Percentiles rank a stretch among this genome's conserved stretches.
phyloP scores from a whole-genome alignment of 768 basidiomycete species.

The Tulasnella sp. region DNA sequence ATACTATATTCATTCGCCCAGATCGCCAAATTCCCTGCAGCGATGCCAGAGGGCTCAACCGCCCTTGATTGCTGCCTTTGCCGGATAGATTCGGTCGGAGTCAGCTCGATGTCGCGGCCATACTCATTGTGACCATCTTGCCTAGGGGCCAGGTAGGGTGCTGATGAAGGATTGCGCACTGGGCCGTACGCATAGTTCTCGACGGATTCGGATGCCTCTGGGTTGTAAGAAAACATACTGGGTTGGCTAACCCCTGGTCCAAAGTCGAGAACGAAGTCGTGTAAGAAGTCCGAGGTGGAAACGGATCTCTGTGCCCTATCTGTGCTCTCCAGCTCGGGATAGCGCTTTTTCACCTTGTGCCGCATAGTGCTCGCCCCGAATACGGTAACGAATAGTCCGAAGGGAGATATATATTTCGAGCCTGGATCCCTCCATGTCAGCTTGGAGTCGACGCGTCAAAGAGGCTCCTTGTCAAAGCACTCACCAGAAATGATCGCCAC shows the following conservation, averaged over 20 bases:
- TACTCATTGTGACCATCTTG: too few relatives aligned
- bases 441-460: neutral
- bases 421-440: neutral
- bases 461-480: neutral
- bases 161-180: too few relatives aligned
- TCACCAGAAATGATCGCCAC: conserved; percentile 12
- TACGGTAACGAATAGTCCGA: neutral
- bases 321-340: neutral
- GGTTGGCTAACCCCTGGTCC: neutral
- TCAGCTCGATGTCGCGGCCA: too few relatives aligned
- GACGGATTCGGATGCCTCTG: neutral
- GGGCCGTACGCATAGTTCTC: too few relatives aligned
- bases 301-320: conserved; percentile 1
- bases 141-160: too few relatives aligned
- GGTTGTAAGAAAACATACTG: neutral
- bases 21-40: too few relatives aligned
- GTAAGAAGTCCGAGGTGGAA: conserved; percentile 5
- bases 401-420: conserved; percentile 12
- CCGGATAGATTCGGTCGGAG: too few relatives aligned
- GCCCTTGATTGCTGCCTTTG: too few relatives aligned
- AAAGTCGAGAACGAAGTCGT: conserved; percentile 11
- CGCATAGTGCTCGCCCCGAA: neutral
- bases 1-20: too few relatives aligned
- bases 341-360: neutral
- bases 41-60: too few relatives aligned